A percentile compares a stretch with the other conserved stretches of the same genome.
phyloP scores from a whole-genome alignment of 129 eudicot genomes.

The Lactuca saligna region DNA sequence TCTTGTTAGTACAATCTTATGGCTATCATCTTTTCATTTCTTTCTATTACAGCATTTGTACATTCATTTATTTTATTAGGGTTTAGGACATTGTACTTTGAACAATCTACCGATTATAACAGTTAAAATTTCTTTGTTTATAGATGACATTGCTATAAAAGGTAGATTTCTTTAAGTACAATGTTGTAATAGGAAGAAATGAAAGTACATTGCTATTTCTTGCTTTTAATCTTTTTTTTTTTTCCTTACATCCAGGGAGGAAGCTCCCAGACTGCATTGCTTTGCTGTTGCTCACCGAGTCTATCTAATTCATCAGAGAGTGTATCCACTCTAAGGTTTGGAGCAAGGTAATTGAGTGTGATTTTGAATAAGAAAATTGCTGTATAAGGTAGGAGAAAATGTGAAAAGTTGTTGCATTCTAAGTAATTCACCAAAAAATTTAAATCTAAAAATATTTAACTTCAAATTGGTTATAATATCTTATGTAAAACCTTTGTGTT shows the following conservation, averaged over 20 bases:
- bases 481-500: too few species aligned
- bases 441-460: too few species aligned
- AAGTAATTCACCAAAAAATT: too few species aligned
- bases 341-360: conserved; percentile 55
- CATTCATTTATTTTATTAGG: too few species aligned
- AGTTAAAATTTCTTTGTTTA: too few species aligned
- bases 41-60: neutral
- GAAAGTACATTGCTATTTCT: neutral
- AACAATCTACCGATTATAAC: neutral
- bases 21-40: neutral
- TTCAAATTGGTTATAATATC: too few species aligned
- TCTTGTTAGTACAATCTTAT: conserved; percentile 54
- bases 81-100: neutral
- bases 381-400: too few species aligned
- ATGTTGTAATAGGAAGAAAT: neutral
- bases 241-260: conserved; percentile 57
- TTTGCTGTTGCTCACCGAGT: conserved; percentile 95
- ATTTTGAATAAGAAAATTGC: neutral
- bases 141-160: too few species aligned
- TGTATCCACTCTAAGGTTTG: conserved; percentile 86
- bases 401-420: too few species aligned
- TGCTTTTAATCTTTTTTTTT: neutral
- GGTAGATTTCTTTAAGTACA: neutral
- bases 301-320: conserved; percentile 69
- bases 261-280: conserved; percentile 75